Conservation (phyloP, 495 filamentous ascomycete species). For the Podospora tetraspora region DNA sequence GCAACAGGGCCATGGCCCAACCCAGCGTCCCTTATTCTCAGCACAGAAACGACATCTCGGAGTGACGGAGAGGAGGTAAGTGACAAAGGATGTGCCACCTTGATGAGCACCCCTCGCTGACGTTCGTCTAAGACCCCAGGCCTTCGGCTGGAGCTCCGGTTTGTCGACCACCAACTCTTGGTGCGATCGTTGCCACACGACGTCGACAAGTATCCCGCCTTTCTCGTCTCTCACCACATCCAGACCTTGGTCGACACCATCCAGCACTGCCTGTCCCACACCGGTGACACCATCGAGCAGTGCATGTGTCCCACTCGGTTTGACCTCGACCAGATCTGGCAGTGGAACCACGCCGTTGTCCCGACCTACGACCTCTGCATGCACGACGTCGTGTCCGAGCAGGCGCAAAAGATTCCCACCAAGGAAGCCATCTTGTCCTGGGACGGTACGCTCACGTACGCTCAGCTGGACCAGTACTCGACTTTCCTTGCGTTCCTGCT, state of each 20-base stretch:
- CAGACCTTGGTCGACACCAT: constrained; percentile 16
- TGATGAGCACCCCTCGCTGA: background rate
- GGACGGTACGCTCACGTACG: constrained; percentile 57
- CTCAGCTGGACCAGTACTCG: constrained; percentile 45
- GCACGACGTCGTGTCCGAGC: constrained; percentile 37
- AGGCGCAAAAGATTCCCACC: constrained; percentile 37
- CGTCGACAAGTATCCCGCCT: constrained; percentile 8
- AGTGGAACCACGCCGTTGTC: constrained; percentile 31
- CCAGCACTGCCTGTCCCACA: constrained; percentile 7
- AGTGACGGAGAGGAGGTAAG: constrained; percentile 1
- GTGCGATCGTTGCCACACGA: constrained; percentile 10
- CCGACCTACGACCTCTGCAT: constrained; percentile 31
- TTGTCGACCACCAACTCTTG: background rate
- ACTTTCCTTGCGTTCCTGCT: constrained; percentile 29
- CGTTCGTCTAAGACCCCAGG: background rate
- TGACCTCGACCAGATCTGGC: constrained; percentile 32
- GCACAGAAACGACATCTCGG: constrained; percentile 9
- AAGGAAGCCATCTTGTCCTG: constrained; percentile 39
- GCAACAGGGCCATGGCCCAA: background rate
- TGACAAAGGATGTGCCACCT: background rate
- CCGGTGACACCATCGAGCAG: background rate
- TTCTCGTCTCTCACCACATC: constrained; percentile 14
- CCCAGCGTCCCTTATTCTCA: constrained; percentile 8
- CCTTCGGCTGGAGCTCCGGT: constrained; percentile 10
- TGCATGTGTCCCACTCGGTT: constrained; percentile 6